These are phyloP conservation scores for Alectoria sarmentosa DNA, from an alignment of 495 filamentous ascomycete genomes.

Conservation along the genomic window DNA sequence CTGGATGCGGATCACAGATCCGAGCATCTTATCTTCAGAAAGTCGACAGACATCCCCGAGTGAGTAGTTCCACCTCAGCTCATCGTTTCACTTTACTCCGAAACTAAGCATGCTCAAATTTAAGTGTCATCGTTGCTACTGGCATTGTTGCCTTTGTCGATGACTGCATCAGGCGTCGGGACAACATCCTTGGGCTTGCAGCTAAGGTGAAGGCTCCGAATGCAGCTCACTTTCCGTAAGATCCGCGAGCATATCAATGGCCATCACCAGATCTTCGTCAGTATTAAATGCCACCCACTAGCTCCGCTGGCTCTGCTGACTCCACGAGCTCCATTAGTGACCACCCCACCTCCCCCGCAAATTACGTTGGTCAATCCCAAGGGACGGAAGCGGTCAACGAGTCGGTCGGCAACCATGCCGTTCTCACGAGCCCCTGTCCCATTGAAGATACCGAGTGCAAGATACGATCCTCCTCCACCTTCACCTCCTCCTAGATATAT, in stretches of 20 bases:
- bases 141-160: slow-evolving; percentile 87
- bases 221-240: too few species aligned
- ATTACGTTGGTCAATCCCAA: too few species aligned
- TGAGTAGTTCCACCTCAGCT: slow-evolving; percentile 55
- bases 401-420: slow-evolving; percentile 27
- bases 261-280: too few species aligned
- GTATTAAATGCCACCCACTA: too few species aligned
- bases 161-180: slow-evolving; percentile 76
- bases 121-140: slow-evolving; percentile 86
- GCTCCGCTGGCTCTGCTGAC: too few species aligned
- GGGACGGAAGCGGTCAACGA: slow-evolving; percentile 20
- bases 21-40: slow-evolving; percentile 56
- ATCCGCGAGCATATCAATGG: too few species aligned
- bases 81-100: too few species aligned
- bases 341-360: too few species aligned
- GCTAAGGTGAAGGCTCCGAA: too few species aligned
- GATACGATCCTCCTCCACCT: slow-evolving; percentile 45
- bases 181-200: too few species aligned
- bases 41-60: slow-evolving; percentile 79
- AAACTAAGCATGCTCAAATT: too few species aligned
- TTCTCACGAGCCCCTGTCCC: slow-evolving; percentile 39
- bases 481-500: slow-evolving; percentile 54
- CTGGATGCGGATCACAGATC: slow-evolving; percentile 77
- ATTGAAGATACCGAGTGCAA: slow-evolving; percentile 41
- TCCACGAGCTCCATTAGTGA: too few species aligned